Base-by-base conservation (phyloP, 257 asterid species). In the Knoxia roxburghii region DNA sequence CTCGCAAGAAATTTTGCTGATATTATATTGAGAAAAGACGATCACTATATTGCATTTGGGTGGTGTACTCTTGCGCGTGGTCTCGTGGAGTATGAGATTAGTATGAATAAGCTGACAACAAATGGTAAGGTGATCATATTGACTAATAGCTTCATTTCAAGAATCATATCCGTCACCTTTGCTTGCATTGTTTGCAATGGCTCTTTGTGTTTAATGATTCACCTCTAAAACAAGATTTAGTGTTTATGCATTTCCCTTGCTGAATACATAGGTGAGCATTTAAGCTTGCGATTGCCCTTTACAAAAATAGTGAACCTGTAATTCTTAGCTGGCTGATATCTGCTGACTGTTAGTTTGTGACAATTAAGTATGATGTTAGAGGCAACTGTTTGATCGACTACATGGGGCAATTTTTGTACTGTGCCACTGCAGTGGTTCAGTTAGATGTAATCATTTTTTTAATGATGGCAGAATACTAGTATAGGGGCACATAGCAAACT, bases 1-100 rank as follows among this genome's bases (percentile, higher is more conserved):
- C 72, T 82, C 27, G 73, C 84, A 72, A 76, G 74, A 66, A 78
- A 83, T 66, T 69, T 84, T 43, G 76, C 86, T 1, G 81, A 73
- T 68, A 79, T 89, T 55, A 68, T 89, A 60, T 79, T 69, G 5
- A 82, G 88, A 73, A 89, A 77, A 75, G 84, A 85, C 79, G 97
- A 92, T 76, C 90, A 59, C 39, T 82, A 84, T 82, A 74, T 89
- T 78, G 83, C 87, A 73, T 80, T 92, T 35, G 97, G 97, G 27
- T 92, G 97, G 98, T 92, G 96, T 76, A 77, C 79, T 41, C 85
- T 92, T 77, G 87, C 87, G 41, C 98, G 89, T 43, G 72, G 78
- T 69, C 83, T 92, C 56, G 27, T 91, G 58, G 92, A 89, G 53
- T 80, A 73, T 68, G 95, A 89, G 69, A 75, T 51, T 48, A 58